A percentile compares a stretch with the other conserved stretches of the same genome.
These are phyloP conservation scores for Fusarium solani-melongenae DNA, from an alignment of 2,329 filamentous ascomycete species.

Conservation along the genomic window DNA sequence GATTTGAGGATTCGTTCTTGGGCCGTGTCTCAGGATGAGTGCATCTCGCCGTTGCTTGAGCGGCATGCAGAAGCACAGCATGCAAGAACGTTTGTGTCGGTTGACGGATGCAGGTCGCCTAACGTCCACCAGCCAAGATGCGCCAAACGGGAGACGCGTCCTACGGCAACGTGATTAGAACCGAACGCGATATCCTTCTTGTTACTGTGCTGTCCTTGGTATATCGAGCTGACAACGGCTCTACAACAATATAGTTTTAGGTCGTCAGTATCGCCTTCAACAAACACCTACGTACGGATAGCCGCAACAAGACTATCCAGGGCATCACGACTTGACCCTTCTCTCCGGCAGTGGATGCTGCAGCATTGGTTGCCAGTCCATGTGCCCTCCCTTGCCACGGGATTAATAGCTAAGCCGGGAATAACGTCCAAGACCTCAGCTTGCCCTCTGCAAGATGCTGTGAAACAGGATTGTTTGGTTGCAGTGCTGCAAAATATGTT, in stretches of 20 bases:
- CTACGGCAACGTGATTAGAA: background rate
- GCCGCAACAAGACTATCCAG: background rate
- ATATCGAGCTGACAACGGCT: no score
- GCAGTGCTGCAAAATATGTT: background rate
- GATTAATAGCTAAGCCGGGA: background rate
- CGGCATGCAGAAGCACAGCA: background rate
- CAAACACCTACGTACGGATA: background rate
- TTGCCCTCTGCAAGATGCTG: background rate
- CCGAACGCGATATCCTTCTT: background rate
- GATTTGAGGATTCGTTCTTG: background rate
- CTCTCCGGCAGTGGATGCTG: conserved; percentile 9
- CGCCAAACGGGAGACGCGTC: background rate
- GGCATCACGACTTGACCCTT: background rate
- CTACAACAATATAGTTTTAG: no score
- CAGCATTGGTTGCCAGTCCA: background rate
- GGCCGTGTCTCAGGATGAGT: background rate
- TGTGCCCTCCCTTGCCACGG: background rate
- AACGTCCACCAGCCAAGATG: background rate
- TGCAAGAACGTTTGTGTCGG: background rate
- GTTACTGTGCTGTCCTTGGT: background rate
- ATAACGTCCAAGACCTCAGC: background rate
- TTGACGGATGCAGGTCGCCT: conserved; percentile 30
- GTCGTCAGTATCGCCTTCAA: background rate
- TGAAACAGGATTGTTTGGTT: background rate
- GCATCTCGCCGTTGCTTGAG: background rate